phyloP scores from a whole-genome alignment of 1,284 basidiomycete species.

The Papiliotrema flavescens region DNA sequence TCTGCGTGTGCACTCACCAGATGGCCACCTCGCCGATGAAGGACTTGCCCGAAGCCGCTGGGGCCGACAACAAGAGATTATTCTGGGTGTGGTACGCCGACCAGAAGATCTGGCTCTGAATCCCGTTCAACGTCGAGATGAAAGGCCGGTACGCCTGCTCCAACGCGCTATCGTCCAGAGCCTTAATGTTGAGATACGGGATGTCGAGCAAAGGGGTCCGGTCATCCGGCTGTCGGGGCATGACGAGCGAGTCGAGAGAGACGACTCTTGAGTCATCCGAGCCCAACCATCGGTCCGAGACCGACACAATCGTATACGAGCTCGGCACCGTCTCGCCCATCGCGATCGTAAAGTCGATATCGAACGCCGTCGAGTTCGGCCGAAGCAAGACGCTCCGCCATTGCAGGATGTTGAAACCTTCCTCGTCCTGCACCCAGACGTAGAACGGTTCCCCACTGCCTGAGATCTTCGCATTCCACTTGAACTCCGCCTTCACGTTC shows the following conservation, averaged over 20 bases:
- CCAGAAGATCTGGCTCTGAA: constrained; percentile 92
- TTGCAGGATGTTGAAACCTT: constrained; percentile 77
- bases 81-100: constrained; percentile 65
- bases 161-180: constrained; percentile 55
- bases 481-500: constrained; percentile 65
- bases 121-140: constrained; percentile 66
- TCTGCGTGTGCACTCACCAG: constrained; percentile 62
- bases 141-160: constrained; percentile 54
- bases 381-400: constrained; percentile 69
- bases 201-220: constrained; percentile 72
- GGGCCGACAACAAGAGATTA: constrained; percentile 77
- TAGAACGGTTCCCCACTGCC: constrained; percentile 83
- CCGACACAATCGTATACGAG: constrained; percentile 76
- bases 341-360: constrained; percentile 77
- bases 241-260: constrained; percentile 64
- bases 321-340: constrained; percentile 59
- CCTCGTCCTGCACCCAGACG: constrained; percentile 90
- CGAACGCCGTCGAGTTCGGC: constrained; percentile 59
- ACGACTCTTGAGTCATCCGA: constrained; percentile 73
- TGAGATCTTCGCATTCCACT: constrained; percentile 79
- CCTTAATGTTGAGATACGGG: constrained; percentile 67
- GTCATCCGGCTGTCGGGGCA: constrained; percentile 67
- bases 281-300: constrained; percentile 92
- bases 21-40: constrained; percentile 65
- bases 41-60: constrained; percentile 78